Percentiles rank a stretch among this genome's conserved stretches.
Evolutionary conservation across 1,139 yeast genomes (phyloP).

Genomic region (Yamadazyma mexicana): DNA sequence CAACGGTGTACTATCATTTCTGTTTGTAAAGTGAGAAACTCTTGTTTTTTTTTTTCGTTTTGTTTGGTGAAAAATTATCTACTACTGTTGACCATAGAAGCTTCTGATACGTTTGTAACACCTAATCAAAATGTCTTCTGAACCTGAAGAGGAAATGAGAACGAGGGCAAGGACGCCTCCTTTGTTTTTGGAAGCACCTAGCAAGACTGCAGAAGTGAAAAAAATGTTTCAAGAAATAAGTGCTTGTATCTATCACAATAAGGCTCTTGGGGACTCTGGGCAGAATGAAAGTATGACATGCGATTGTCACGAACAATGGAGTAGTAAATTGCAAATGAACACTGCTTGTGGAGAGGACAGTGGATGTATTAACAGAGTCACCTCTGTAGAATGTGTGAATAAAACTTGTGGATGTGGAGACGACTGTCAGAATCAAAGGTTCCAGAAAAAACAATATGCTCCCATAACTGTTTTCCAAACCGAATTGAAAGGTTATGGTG

Average conservation of each 20-base stretch:
- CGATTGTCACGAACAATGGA: conserved; percentile 68
- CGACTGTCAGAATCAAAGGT: conserved; percentile 82
- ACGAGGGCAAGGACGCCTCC: conserved; percentile 18
- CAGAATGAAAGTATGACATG: conserved; percentile 82
- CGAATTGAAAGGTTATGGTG: conserved; percentile 85
- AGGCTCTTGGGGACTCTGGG: conserved; percentile 64
- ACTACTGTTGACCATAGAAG: too few species aligned
- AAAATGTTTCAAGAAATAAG: conserved; percentile 54
- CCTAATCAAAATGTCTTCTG: conserved; percentile 5
- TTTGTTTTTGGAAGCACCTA: conserved; percentile 49
- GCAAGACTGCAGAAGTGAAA: conserved; percentile 73
- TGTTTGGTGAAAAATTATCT: conserved; percentile 2
- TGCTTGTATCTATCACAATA: conserved; percentile 62
- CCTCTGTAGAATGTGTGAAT: conserved; percentile 87
- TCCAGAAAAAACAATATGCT: conserved; percentile 75
- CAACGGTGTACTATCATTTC: too few species aligned
- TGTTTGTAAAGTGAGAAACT: too few species aligned
- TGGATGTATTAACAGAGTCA: conserved; percentile 87
- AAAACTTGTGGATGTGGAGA: conserved; percentile 74
- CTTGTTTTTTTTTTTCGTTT: background rate
- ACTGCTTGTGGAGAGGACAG: conserved; percentile 83
- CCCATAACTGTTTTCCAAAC: conserved; percentile 75
- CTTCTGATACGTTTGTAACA: too few species aligned
- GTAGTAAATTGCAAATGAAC: conserved; percentile 38
- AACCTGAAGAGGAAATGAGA: conserved; percentile 10